These are phyloP conservation scores for Biscogniauxia mediterranea DNA, from an alignment of 2,329 filamentous ascomycete genomes.

Conservation along the genomic window DNA sequence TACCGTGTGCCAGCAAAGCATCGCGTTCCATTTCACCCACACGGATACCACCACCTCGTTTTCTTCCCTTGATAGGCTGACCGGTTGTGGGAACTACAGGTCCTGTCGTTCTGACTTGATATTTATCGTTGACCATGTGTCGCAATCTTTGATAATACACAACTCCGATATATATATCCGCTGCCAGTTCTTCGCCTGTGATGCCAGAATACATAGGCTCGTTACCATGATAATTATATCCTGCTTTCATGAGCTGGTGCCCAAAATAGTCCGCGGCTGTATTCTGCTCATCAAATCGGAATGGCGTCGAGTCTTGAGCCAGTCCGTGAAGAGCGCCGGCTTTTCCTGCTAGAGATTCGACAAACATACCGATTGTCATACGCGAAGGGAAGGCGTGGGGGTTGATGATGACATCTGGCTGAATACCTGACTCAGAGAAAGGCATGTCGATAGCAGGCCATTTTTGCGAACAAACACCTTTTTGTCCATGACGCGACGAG, in stretches of 20 bases:
- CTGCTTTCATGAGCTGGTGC: slow-evolving; percentile 89
- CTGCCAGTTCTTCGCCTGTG: slow-evolving; percentile 88
- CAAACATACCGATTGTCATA: slow-evolving; percentile 99
- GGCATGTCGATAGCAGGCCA: slow-evolving; percentile 95
- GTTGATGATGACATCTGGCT: slow-evolving; percentile 98
- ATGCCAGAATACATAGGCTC: slow-evolving; percentile 98
- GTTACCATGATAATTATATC: slow-evolving; percentile 97
- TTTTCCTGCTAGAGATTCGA: slow-evolving; percentile 95
- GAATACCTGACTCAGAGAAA: slow-evolving; percentile 93
- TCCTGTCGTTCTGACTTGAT: slow-evolving; percentile 93
- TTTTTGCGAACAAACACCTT: slow-evolving; percentile 94
- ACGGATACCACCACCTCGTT: slow-evolving; percentile 96
- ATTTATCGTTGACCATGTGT: slow-evolving; percentile 99
- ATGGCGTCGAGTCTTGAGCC: slow-evolving; percentile 94
- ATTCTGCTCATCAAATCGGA: slow-evolving; percentile 89
- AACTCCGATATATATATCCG: slow-evolving; percentile 94
- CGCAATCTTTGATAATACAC: slow-evolving; percentile 97
- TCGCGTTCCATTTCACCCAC: slow-evolving; percentile 99
- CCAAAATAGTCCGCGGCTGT: slow-evolving; percentile 94
- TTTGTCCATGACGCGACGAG: slow-evolving; percentile 96
- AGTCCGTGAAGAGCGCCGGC: slow-evolving; percentile 89
- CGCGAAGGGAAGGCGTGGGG: slow-evolving; percentile 98
- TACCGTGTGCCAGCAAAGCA: slow-evolving; percentile 89
- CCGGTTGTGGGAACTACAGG: slow-evolving; percentile 87
- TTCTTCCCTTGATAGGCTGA: slow-evolving; percentile 94